Evolutionary conservation across 768 basidiomycete genomes (phyloP).

Genomic region (Pulveroboletus sp.): DNA sequence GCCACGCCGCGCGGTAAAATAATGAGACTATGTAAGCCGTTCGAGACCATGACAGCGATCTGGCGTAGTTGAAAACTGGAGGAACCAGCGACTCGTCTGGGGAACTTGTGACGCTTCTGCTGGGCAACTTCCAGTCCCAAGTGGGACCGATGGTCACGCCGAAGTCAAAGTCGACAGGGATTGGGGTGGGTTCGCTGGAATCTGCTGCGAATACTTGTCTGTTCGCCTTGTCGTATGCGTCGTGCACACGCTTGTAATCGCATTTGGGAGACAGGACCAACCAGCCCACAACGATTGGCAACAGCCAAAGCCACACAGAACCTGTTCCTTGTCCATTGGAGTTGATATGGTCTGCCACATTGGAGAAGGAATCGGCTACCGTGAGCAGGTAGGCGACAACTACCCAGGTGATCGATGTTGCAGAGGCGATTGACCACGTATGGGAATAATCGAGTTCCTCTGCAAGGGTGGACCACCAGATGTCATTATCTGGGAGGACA

Average conservation of each 20-base stretch:
- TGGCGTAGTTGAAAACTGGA: constrained; percentile 27
- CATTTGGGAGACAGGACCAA: constrained; percentile 40
- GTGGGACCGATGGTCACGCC: constrained; percentile 16
- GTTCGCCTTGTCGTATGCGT: constrained; percentile 17
- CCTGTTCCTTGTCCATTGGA: constrained; percentile 38
- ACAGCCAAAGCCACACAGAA: constrained; percentile 42
- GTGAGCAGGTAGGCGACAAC: constrained; percentile 37
- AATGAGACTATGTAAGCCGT: constrained; percentile 15
- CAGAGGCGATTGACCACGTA: constrained; percentile 40
- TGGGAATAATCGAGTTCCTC: constrained; percentile 36
- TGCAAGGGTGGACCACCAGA: constrained; percentile 38
- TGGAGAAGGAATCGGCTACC: constrained; percentile 15
- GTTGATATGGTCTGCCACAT: constrained; percentile 21
- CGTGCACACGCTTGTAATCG: constrained; percentile 30
- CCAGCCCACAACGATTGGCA: constrained; percentile 41
- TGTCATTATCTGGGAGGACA: constrained; percentile 40
- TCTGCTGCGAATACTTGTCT: background rate
- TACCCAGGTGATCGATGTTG: constrained; percentile 41
- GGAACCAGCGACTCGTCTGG: constrained; percentile 24
- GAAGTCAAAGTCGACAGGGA: constrained; percentile 2
- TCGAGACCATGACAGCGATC: constrained; percentile 19
- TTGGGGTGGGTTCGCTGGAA: background rate
- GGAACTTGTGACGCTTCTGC: constrained; percentile 7
- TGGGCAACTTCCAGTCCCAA: background rate
- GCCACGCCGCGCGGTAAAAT: constrained; percentile 17